Evolutionary conservation across 2,329 filamentous ascomycete genomes (phyloP).

Genomic region (Colletotrichum cordylinicola): DNA sequence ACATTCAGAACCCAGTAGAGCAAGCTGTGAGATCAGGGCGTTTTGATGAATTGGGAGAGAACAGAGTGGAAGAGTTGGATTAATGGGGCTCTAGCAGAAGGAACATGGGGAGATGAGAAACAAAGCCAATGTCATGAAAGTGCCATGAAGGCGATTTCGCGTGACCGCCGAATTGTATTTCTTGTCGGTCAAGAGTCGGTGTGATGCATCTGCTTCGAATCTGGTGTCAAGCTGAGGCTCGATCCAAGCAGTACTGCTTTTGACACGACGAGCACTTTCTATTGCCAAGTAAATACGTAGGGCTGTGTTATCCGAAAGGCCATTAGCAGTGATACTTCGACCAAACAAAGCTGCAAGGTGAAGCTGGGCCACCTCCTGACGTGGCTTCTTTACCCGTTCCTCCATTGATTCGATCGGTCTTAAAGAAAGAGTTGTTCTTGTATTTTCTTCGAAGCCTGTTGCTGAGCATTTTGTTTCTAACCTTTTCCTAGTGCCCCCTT

Average conservation of each 20-base stretch:
- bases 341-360: not conserved
- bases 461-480: not conserved
- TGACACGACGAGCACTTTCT: not conserved
- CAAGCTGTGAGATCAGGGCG: conserved; percentile 72
- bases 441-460: not conserved
- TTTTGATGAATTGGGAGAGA: conserved; percentile 71
- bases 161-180: not conserved
- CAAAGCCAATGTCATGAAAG: not conserved
- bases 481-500: not conserved
- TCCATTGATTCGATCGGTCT: not conserved
- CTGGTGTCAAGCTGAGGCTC: not conserved
- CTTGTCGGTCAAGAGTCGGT: not conserved
- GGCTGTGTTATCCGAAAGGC: not conserved
- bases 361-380: not conserved
- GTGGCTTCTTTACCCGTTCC: not conserved
- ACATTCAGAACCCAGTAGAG: conserved; percentile 80
- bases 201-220: not conserved
- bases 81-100: not conserved
- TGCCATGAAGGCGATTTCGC: not conserved
- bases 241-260: not conserved
- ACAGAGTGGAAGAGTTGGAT: conserved; percentile 51
- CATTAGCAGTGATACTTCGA: not conserved
- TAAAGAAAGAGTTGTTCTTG: not conserved
- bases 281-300: not conserved
- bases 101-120: not conserved